phyloP scores from a whole-genome alignment of 2,329 filamentous ascomycete species.

The Lecanicillium sp. region DNA sequence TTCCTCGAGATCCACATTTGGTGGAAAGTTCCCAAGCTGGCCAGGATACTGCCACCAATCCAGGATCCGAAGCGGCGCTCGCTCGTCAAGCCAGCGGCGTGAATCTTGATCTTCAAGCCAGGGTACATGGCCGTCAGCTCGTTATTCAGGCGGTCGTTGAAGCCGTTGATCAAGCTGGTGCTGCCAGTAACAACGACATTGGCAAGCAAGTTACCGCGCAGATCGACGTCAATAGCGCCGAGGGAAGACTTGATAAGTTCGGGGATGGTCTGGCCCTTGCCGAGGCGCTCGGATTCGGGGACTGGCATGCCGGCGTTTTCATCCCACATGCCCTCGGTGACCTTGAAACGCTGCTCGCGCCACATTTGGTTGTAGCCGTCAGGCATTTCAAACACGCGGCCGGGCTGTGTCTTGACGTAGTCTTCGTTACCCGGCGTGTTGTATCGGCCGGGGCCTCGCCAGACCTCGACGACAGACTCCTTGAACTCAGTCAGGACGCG shows the following conservation, averaged over 20 bases:
- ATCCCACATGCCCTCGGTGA: slow-evolving; percentile 87
- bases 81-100: slow-evolving; percentile 75
- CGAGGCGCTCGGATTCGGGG: slow-evolving; percentile 37
- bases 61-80: slow-evolving; percentile 90
- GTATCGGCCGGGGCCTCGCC: slow-evolving; percentile 71
- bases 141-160: slow-evolving; percentile 81
- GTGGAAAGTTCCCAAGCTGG: slow-evolving; percentile 93
- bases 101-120: slow-evolving; percentile 76
- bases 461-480: slow-evolving; percentile 91
- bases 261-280: slow-evolving; percentile 72
- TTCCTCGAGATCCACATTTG: slow-evolving; percentile 99
- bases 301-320: slow-evolving; percentile 61
- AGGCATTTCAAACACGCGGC: slow-evolving; percentile 91
- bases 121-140: slow-evolving; percentile 80
- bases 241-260: slow-evolving; percentile 73
- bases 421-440: slow-evolving; percentile 64
- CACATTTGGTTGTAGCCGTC: slow-evolving; percentile 96
- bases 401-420: slow-evolving; percentile 60
- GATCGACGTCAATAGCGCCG: slow-evolving; percentile 76
- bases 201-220: slow-evolving; percentile 71
- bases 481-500: slow-evolving; percentile 93
- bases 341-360: slow-evolving; percentile 75
- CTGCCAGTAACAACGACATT: slow-evolving; percentile 93
- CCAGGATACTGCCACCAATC: slow-evolving; percentile 94
- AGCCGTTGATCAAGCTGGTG: slow-evolving; percentile 77